Evolutionary conservation across 768 basidiomycete genomes (phyloP), one percentile per base, ranked within the genome.

Genomic region (Coprinopsis sp.): DNA sequence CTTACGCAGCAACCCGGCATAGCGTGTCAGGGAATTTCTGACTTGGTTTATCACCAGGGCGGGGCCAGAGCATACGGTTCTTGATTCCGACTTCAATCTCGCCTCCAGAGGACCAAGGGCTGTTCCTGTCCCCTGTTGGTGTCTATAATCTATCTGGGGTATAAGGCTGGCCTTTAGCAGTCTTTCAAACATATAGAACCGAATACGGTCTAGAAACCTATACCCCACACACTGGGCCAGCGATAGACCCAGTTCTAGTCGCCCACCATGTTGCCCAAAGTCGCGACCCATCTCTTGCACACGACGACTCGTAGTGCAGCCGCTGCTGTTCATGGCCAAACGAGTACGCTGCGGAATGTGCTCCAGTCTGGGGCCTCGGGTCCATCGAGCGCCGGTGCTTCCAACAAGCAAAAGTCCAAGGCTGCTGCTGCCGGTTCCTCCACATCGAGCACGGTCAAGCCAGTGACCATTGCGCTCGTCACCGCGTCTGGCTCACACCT

Each of bases 251-350:
- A 19, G 22, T 36, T 6, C 12, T 36, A 36, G 34, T 36, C 34
- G 10, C 34, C 34, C 38, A 43, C 33, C 2, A 91, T 91, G 89
- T 69, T 92, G 59, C 88, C 89, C 41, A 88, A 89, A 65, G 82
- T 87, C 67, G 82, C 86, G 24, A 84, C 81, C n/a, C 80, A 84
- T 41, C 71, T 91, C 43, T 67, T 91, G 27, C 79, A 89, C 51
- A 81, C 82, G 53, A 86, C 85, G 0, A 76, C 82, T 12, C 82
- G 88, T 58, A 87, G 84, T 13, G 88, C 82, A 37, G 79, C 84
- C 0, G 78, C 82, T 38, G 82, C 82, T 38, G 82, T 85, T 46
- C 87, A 90, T 55, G 81, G 82, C 51, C 86, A 86, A 61, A 74
- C 72, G 4, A 73, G 82, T 51, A 78, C 85, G 0, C 70, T 90